Base-by-base conservation (phyloP, 805 yeast species). In the Priceomyces haplophilus region DNA sequence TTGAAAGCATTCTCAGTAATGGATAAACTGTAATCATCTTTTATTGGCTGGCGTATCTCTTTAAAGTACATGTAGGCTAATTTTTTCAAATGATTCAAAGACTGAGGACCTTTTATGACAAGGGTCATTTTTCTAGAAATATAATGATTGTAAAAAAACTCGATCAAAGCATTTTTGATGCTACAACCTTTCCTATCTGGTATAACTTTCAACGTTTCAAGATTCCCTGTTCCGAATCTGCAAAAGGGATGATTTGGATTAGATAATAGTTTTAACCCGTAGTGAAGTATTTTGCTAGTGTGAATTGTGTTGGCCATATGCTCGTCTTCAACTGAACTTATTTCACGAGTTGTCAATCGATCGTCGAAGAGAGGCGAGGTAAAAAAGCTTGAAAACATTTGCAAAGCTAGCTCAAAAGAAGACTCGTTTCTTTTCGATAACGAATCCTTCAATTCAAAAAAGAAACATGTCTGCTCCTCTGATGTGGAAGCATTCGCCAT, bases 31-130 rank as follows among this genome's bases (percentile, higher is more conserved):
- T 30, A 34, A 33, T 43, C 39, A 10, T 16, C 15, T 21, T 18
- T 37, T 16, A 19, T 25, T 12, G 33, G n/a, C 20, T 7, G 19
- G 7, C 21, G 31, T 13, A 78, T 53, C 24, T 57, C 63, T 13
- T 65, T 55, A 51, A 82, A 83, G 42, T 68, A 56, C 1, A 62
- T 34, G 1, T 68, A 32, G 0, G 81, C 82, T 13, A 80, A 44
- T 50, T 78, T 83, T 34, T 75, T 77, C 27, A 85, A 55, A 19
- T 64, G 59, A 48, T 80, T 81, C 25, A 83, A 49, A 0, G 90
- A 79, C 43, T 82, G 85, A 0, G 89, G 82, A 0, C 90, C 84
- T 50, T 76, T 71, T 4, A 85, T 49, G 1, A 83, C 87, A 18
- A 85, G 40, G 0, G 80, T 63, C 78, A 81, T 76, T 34, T 72